Evolutionary conservation across 2,329 filamentous ascomycete species (phyloP).

Genomic region (Colletotrichum kahawae): DNA sequence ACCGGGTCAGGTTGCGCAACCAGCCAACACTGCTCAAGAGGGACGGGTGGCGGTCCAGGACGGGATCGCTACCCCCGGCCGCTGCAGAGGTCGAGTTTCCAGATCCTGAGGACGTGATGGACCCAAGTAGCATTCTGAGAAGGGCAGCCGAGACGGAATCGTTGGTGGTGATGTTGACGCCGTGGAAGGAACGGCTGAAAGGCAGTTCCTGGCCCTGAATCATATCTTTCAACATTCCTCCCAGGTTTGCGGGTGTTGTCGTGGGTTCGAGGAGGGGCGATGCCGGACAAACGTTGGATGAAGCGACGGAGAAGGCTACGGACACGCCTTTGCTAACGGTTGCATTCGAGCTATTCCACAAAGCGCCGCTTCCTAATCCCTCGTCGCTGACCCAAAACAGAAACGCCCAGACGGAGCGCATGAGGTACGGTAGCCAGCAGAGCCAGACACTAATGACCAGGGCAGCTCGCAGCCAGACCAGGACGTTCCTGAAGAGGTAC

Average conservation of each 20-base stretch:
- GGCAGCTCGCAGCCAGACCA: slow-evolving; percentile 79
- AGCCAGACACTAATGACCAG: slow-evolving; percentile 90
- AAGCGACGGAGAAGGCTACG: slow-evolving; percentile 24
- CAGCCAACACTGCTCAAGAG: slow-evolving; percentile 63
- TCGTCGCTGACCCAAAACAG: slow-evolving; percentile 94
- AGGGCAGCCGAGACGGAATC: slow-evolving; percentile 38
- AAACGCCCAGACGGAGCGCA: slow-evolving; percentile 90
- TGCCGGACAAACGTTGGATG: slow-evolving; percentile 35
- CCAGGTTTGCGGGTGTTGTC: slow-evolving; percentile 31
- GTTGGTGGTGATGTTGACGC: slow-evolving; percentile 35
- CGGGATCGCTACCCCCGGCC: slow-evolving; percentile 17
- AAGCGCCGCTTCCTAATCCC: slow-evolving; percentile 52
- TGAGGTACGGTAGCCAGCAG: slow-evolving; percentile 84
- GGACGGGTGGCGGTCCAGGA: slow-evolving; percentile 37
- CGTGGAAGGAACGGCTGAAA: slow-evolving; percentile 29
- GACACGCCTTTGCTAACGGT: slow-evolving; percentile 14
- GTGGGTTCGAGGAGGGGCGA: slow-evolving; percentile 37
- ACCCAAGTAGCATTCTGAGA: slow-evolving; percentile 32
- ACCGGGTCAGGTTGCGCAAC: slow-evolving; percentile 68
- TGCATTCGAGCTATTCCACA: slow-evolving; percentile 21
- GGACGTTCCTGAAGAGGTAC: slow-evolving; percentile 72
- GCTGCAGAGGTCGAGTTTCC: background rate
- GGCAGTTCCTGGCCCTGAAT: slow-evolving; percentile 30
- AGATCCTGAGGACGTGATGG: slow-evolving; percentile 26
- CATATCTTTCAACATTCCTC: slow-evolving; percentile 38